Evolutionary conservation across 2,329 filamentous ascomycete species (phyloP), one percentile per base, ranked within the genome.

Genomic region (Aspergillus sp.): DNA sequence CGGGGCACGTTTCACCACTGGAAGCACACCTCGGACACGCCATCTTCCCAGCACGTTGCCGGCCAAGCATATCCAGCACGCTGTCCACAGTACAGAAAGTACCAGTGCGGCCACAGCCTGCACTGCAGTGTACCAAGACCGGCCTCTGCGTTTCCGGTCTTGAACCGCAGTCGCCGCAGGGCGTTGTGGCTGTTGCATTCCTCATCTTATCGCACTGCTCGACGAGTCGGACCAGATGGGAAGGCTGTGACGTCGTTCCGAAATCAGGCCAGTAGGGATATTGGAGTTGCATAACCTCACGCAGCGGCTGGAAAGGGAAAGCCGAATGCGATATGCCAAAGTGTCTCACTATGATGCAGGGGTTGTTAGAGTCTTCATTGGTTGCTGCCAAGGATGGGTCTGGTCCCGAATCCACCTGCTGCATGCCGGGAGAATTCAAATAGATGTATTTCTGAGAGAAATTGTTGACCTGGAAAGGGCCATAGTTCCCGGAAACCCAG

Each of bases 221-320:
- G n/a, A 97, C 89, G 14, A 99, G 75, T 2, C 87, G 89, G 14
- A 99, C 79, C 2, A 99, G 80, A 64, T 97, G 91, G 4, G 85
- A 84, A 1, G 94, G 91, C 64, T 95, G 88, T 0, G 94, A 91
- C 0, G 93, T 93, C 0, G 91, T 88, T 17, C 94, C 94, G 71
- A 97, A 96, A 66, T 99, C 94, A 0, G 94, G 94, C 94, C 94
- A 99, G n/a, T 88, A 86, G 0, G 90, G 85, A 69, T 96, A 97
- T 67, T 97, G 92, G 13, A 99, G 77, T 62, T 99, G 94, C 0
- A 92, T 96, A 56, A 99, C 87, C 71, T 97, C 92, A 20, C 93
- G 88, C 60, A 96, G 87, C 0, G 90, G 89, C 17, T 85, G 83
- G 65, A 96, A 96, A 0, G 93, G 92, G 52, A 88, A 82, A 1